phyloP scores from a whole-genome alignment of 2,329 filamentous ascomycete genomes.

The Ascocoryne sarcoides region DNA sequence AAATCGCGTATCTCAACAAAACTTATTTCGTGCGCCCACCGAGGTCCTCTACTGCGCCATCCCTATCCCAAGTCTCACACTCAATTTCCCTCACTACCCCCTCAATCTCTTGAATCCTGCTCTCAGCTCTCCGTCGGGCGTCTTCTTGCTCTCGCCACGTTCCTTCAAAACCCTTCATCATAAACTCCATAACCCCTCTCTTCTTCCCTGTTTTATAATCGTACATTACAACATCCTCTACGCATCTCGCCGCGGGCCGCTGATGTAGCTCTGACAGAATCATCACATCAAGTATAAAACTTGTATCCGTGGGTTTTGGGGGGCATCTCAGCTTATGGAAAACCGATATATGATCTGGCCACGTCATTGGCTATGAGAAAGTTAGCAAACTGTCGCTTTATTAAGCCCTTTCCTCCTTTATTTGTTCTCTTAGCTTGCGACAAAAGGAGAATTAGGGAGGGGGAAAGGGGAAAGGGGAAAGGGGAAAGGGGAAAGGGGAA shows the following conservation, averaged over 20 bases:
- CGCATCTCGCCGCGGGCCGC: constrained; percentile 62
- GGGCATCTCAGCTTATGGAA: constrained; percentile 61
- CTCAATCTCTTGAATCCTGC: constrained; percentile 56
- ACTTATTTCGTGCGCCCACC: too few species aligned
- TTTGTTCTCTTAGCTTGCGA: too few species aligned
- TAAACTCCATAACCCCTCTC: constrained; percentile 48
- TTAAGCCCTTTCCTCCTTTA: too few species aligned
- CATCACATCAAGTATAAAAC: constrained; percentile 51
- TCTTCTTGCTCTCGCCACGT: constrained; percentile 55
- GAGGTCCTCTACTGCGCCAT: constrained; percentile 63
- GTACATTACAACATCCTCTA: constrained; percentile 74
- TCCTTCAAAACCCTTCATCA: constrained; percentile 49
- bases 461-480: too few species aligned
- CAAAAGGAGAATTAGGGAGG: too few species aligned
- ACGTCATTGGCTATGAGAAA: constrained; percentile 61
- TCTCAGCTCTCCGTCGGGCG: constrained; percentile 42
- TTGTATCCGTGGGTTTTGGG: constrained; percentile 28
- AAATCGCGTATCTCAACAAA: too few species aligned
- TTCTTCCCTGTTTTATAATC: constrained; percentile 57
- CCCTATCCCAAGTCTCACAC: constrained; percentile 62
- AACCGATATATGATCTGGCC: constrained; percentile 73
- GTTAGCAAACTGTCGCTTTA: background rate
- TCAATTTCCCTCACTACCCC: constrained; percentile 55
- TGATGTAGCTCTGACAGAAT: constrained; percentile 69
- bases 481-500: constrained; percentile 1